Percentiles rank a stretch among this genome's conserved stretches.
These are phyloP conservation scores for Zygosaccharomyces siamensis DNA, from an alignment of 805 yeast genomes.

Conservation along the genomic window DNA sequence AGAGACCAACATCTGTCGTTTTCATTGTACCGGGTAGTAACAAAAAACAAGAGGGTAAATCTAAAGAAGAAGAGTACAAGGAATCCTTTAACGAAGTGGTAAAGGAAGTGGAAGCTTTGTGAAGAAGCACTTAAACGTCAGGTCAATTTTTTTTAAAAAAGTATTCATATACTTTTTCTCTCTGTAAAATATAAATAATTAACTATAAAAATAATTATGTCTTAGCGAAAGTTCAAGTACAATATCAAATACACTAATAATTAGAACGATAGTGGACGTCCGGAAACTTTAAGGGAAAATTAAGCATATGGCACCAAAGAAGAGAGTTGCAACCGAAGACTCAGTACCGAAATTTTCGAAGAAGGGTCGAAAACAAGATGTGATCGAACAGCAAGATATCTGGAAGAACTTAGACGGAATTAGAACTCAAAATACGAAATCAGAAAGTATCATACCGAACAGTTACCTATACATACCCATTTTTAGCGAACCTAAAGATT, in stretches of 20 bases:
- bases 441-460: slow-evolving; percentile 14
- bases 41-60: slow-evolving; percentile 64
- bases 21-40: slow-evolving; percentile 97
- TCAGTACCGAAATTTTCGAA: neutral
- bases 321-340: slow-evolving; percentile 13
- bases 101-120: slow-evolving; percentile 62
- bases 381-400: slow-evolving; percentile 22
- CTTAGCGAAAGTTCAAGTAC: neutral
- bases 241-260: neutral
- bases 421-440: slow-evolving; percentile 10
- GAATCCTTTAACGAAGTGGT: slow-evolving; percentile 90
- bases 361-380: slow-evolving; percentile 7
- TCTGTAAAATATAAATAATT: slow-evolving; percentile 1
- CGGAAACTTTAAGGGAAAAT: neutral
- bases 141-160: neutral
- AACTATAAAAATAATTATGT: neutral
- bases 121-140: slow-evolving; percentile 5
- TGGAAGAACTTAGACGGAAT: slow-evolving; percentile 26
- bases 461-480: slow-evolving; percentile 19
- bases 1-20: slow-evolving; percentile 97
- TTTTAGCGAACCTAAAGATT: neutral
- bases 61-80: slow-evolving; percentile 80
- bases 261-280: neutral
- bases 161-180: neutral
- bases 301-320: slow-evolving; percentile 14